A percentile compares a stretch with the other conserved stretches of the same genome.
Conservation (phyloP, 2,329 filamentous ascomycete species). For the Nemania sp. region DNA sequence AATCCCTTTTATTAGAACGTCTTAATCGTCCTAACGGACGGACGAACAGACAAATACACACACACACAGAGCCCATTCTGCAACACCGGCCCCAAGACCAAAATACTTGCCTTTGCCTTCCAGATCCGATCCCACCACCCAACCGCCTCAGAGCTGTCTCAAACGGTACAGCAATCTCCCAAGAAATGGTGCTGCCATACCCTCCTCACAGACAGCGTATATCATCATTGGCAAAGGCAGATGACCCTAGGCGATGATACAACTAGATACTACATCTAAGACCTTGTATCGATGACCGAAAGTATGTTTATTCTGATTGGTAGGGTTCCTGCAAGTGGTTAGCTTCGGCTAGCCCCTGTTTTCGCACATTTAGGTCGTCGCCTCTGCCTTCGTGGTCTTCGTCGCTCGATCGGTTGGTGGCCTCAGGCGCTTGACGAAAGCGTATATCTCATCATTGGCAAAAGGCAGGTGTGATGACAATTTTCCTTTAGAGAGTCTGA, state of each 20-base stretch:
- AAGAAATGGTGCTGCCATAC: slow-evolving; percentile 30
- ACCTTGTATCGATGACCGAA: slow-evolving; percentile 7
- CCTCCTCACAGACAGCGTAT: slow-evolving; percentile 28
- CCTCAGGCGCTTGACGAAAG: slow-evolving; percentile 17
- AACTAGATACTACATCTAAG: slow-evolving; percentile 23
- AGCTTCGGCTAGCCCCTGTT: slow-evolving; percentile 12
- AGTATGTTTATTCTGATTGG: slow-evolving; percentile 18
- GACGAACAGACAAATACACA: slow-evolving; percentile 25
- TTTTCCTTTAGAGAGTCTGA: slow-evolving; percentile 16
- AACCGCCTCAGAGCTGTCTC: slow-evolving; percentile 24
- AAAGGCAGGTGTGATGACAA: slow-evolving; percentile 18
- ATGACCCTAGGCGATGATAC: slow-evolving; percentile 1
- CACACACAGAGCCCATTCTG: slow-evolving; percentile 24
- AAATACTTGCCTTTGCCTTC: slow-evolving; percentile 30
- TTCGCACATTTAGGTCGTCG: slow-evolving; percentile 14
- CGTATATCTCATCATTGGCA: slow-evolving; percentile 25
- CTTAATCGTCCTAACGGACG: slow-evolving; percentile 21
- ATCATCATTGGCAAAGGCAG: slow-evolving; percentile 30
- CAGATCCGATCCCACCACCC: slow-evolving; percentile 27
- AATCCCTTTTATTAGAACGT: slow-evolving; percentile 28
- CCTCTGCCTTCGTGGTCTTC: slow-evolving; percentile 2
- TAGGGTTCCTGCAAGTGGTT: slow-evolving; percentile 19
- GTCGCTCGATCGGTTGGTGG: slow-evolving; percentile 5
- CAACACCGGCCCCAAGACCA: slow-evolving; percentile 26
- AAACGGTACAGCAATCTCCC: slow-evolving; percentile 29